Evolutionary conservation across 73 alveolate species (phyloP).

Genomic region (Tetrahymena elliotti): DNA sequence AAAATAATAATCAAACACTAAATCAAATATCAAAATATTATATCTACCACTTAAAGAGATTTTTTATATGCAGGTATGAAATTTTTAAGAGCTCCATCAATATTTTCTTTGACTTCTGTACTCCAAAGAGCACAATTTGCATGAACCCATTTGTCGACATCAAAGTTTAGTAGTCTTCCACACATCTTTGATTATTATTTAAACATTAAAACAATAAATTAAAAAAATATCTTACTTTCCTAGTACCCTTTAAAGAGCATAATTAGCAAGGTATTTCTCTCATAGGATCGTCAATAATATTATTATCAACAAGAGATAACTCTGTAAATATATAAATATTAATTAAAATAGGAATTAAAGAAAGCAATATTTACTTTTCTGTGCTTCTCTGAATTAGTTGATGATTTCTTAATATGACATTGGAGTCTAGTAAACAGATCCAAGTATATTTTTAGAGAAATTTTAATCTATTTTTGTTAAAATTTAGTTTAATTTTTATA

Average conservation of each 20-base stretch:
- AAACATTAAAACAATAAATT: not conserved
- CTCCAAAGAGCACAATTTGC: conserved; percentile 36
- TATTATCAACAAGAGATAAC: not conserved
- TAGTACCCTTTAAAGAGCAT: not conserved
- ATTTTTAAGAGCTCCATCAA: not conserved
- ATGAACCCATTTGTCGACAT: conserved; percentile 38
- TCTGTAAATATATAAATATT: not conserved
- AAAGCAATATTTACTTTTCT: not conserved
- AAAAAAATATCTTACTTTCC: not conserved
- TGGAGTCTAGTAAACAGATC: not conserved
- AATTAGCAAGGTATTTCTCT: not conserved
- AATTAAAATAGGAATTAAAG: not conserved
- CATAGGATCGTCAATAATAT: not conserved
- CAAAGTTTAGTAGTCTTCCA: conserved; percentile 39
- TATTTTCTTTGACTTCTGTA: conserved; percentile 19
- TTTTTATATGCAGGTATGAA: not conserved
- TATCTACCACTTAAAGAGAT: not conserved
- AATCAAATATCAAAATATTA: not conserved
- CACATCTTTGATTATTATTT: not conserved
- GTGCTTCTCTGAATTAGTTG: not conserved
- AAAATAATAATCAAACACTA: not conserved
- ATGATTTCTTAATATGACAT: not conserved
- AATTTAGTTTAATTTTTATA: not conserved
- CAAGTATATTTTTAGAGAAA: not conserved
- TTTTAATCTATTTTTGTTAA: not conserved